Percentiles rank a stretch among this genome's conserved stretches.
Conservation (phyloP, 2,329 filamentous ascomycete species). For the Fusarium sp. region DNA sequence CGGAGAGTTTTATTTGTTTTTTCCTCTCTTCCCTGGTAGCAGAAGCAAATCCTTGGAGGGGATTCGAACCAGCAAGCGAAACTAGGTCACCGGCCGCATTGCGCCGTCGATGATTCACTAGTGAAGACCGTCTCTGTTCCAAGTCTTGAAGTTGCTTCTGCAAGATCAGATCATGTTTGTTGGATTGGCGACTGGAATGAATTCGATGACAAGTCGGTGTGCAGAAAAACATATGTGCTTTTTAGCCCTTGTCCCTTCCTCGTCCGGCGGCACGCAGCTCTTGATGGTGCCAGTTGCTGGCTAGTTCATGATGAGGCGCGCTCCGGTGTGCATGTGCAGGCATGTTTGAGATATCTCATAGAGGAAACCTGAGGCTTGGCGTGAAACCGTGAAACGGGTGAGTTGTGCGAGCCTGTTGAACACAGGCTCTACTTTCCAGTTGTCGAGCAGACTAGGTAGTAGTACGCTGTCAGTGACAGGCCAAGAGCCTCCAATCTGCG, state of each 20-base stretch:
- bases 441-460: neutral
- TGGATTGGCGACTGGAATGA: neutral
- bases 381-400: conserved; percentile 1
- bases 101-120: conserved; percentile 4
- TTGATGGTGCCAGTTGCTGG: conserved; percentile 7
- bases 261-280: neutral
- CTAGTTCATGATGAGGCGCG: neutral
- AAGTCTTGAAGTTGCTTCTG: conserved; percentile 25
- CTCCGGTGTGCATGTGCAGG: conserved; percentile 11
- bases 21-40: conserved; percentile 19
- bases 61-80: neutral
- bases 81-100: conserved; percentile 4
- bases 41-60: conserved; percentile 1
- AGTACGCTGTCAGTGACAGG: neutral
- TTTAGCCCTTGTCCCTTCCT: neutral
- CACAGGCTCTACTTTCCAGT: neutral
- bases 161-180: conserved; percentile 28
- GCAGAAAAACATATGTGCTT: neutral
- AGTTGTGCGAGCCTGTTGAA: neutral
- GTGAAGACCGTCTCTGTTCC: neutral
- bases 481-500: neutral
- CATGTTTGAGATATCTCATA: conserved; percentile 25
- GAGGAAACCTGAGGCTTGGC: conserved; percentile 7
- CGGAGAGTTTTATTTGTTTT: conserved; percentile 25
- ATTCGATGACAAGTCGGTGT: conserved; percentile 7